Base-by-base conservation (phyloP, 1,139 yeast species). In the Pichia sp. region DNA sequence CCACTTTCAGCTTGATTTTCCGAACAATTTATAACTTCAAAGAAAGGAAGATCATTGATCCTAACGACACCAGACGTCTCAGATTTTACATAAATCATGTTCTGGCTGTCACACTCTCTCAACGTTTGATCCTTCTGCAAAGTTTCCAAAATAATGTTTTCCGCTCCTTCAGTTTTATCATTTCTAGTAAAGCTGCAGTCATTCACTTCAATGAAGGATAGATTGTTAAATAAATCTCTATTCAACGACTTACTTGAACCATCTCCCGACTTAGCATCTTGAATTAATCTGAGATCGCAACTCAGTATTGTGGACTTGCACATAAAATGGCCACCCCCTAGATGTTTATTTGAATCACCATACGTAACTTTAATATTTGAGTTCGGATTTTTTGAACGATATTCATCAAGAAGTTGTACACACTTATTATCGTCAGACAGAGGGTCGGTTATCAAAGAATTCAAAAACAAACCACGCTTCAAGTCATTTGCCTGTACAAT, bases 191-290 rank as follows among this genome's bases (percentile, higher is more conserved):
- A 46, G 3, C 38, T 18, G 10, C 22, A 25, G 30, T 53, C 49
- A 22, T 50, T 50, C 17, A 60, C 49, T 35, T 59, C 62, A 19
- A 56, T 31, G 20, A 60, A 46, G 26, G 59, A 57, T 6, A 60
- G 39, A 35, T 57, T 50, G 43, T 59, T 56, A 39, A 59, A 58
- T n/a, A 50, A 15, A 1, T 48, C 51, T 38, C 54, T 46, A 7
- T 50, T 42, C 12, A 56, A 32, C 7, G 36, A 22, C 6, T 40
- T 39, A 9, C 44, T 45, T 5, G 46, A 32, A 15, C 47, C 47
- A 25, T 52, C 56, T 15, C 58, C 58, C 2, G 49, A 38, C 15
- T 53, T 47, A 12, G 48, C 52, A 42, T 50, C 53, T 34, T 54
- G 58, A 6, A 54, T 44, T 7, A 56, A 49, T 26, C 63, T 44